Evolutionary conservation across 192 early-diverging fungal species (phyloP), one percentile per base, ranked within the genome.

Genomic region (Dissophora globulifera): DNA sequence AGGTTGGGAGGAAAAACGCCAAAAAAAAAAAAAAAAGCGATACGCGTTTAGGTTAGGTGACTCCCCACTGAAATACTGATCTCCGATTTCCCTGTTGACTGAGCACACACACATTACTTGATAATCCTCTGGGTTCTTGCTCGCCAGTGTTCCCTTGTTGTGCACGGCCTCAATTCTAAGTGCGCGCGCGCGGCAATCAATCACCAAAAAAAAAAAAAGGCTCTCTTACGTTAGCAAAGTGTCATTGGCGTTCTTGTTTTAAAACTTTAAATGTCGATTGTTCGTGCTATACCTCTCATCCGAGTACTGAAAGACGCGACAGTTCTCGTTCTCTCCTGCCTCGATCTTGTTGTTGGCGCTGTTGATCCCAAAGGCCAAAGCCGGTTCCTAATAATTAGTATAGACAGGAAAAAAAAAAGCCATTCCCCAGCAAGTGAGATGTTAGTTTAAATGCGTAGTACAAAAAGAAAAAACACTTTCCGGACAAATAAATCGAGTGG

Each of bases 321-420:
- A 92, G 79, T 95, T 95, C 45, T 85, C 60, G 80, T 95, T 95
- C 13, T 83, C 69, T 16, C 95, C 95, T 33, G 68, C 61, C 30
- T 86, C 62, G 40, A 97, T 89, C 20, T 82, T 70, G 49, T 86
- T 82, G 41, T 81, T 61, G 4, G 85, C 67, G 2, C 74, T 65
- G 82, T 98, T 98, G 56, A 94, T 87, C 59, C 92, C 93, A 69
- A 86, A 88, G 58, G 88, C 79, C 58, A 87, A 61, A 41, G 69
- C 49, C 29, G 85, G 80, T 41, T 90, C 86, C 87, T 91, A 58
- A 31, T 47, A n/a, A 41, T 9, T 40, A 12, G 22, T 13, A 50
- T 49, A 10, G 33, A 32, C 53, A 49, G 45, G n/a, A 11, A n/a
- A 40, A 48, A 20, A 13, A 48, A 20, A 48, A 48, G 46, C 2